Conservation (phyloP, 148 eudicot species). For the Simmondsia chinensis region DNA sequence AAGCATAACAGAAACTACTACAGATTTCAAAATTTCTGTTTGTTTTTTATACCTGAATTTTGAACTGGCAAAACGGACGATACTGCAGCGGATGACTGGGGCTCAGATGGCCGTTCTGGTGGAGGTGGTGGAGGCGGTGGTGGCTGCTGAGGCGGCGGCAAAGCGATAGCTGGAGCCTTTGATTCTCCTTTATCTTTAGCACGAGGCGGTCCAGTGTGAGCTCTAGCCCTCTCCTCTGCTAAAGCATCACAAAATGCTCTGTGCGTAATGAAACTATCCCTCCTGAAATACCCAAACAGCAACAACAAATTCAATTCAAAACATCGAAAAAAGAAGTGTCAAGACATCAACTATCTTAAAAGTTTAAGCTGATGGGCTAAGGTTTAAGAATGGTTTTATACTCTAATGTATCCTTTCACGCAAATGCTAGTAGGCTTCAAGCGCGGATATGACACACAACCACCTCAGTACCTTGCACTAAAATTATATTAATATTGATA, state of each 20-base stretch:
- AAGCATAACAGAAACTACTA: no score
- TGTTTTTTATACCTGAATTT: slow-evolving; percentile 81
- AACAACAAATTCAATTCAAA: slow-evolving; percentile 8
- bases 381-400: no score
- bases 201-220: slow-evolving; percentile 21
- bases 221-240: slow-evolving; percentile 59
- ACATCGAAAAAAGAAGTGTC: neutral
- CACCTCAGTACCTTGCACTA: no score
- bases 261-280: slow-evolving; percentile 85
- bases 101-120: slow-evolving; percentile 11
- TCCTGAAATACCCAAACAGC: slow-evolving; percentile 22
- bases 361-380: no score
- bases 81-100: slow-evolving; percentile 25
- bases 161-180: slow-evolving; percentile 17
- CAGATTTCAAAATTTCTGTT: no score
- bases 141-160: slow-evolving; percentile 7
- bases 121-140: slow-evolving; percentile 3
- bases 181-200: slow-evolving; percentile 9
- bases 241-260: slow-evolving; percentile 86
- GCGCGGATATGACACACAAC: no score
- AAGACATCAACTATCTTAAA: neutral
- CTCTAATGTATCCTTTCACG: no score
- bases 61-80: slow-evolving; percentile 34
- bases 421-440: no score
- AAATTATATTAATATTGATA: no score